Percentiles rank a stretch among this genome's conserved stretches.
These are phyloP conservation scores for Pelargonium cotyledonis DNA, from an alignment of 441 rosid genomes.

Conservation along the genomic window DNA sequence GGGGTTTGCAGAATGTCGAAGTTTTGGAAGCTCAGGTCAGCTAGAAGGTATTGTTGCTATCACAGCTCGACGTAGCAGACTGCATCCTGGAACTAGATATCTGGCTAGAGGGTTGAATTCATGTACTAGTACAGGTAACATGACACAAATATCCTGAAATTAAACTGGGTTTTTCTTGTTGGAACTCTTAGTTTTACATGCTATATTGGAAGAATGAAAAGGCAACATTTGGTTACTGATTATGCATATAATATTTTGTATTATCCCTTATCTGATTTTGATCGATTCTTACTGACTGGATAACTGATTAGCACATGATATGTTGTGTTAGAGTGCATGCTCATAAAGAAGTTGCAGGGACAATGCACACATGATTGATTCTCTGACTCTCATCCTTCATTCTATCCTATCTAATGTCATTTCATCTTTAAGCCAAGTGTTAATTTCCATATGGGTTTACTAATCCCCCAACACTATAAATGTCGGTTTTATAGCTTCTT, in stretches of 20 bases:
- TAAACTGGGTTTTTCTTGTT: conserved; percentile 6
- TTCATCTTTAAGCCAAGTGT: too few relatives aligned
- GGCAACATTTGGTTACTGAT: neutral
- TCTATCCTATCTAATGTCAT: too few relatives aligned
- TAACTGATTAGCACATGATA: neutral
- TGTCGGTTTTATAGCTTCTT: too few relatives aligned
- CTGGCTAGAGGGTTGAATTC: conserved; percentile 96
- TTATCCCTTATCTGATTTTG: neutral
- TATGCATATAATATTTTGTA: neutral
- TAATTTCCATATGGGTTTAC: too few relatives aligned
- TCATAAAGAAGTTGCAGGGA: neutral
- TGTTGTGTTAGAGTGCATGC: neutral
- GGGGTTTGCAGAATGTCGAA: conserved; percentile 98
- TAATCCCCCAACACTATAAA: too few relatives aligned
- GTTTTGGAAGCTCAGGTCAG: conserved; percentile 91
- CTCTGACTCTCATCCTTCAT: too few relatives aligned
- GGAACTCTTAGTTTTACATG: conserved; percentile 1
- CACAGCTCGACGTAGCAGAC: conserved; percentile 89
- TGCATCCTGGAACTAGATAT: conserved; percentile 98
- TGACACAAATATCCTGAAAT: conserved; percentile 16
- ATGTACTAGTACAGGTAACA: conserved; percentile 88
- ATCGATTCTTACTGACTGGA: neutral
- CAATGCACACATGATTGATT: neutral
- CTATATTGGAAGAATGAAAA: neutral
- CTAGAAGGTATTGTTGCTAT: conserved; percentile 84